Conservation (phyloP, 179 eudicot species). For the Drosera spatulata region DNA sequence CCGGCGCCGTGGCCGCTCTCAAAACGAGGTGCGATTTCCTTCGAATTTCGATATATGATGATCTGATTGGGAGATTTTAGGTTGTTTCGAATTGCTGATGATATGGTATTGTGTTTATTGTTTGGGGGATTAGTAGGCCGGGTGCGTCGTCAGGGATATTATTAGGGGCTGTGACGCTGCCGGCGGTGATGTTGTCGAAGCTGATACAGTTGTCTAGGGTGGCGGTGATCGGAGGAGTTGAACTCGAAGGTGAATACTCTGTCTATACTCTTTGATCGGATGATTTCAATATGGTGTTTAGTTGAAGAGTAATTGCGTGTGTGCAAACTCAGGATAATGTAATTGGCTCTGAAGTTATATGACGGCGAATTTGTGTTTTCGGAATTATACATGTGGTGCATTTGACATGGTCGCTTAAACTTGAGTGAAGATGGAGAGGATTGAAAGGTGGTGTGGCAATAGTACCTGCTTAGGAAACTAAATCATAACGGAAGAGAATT, state of each 20-base stretch:
- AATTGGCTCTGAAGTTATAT: no score
- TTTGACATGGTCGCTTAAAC: no score
- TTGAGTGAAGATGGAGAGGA: no score
- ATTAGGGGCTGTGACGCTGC: conserved; percentile 79
- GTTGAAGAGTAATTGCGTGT: not conserved
- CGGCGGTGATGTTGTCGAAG: conserved; percentile 61
- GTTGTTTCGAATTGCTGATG: not conserved
- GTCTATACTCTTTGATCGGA: not conserved
- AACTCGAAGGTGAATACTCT: conserved; percentile 31
- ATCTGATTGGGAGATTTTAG: not conserved
- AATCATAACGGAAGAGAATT: no score
- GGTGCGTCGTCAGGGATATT: conserved; percentile 88
- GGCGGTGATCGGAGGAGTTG: conserved; percentile 27
- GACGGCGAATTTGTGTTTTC: no score
- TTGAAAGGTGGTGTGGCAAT: no score
- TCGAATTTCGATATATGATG: not conserved
- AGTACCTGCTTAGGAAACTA: no score
- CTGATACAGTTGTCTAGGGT: conserved; percentile 66
- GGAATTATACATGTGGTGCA: no score
- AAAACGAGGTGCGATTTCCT: conserved; percentile 37
- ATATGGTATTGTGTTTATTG: not conserved
- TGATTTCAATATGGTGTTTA: not conserved
- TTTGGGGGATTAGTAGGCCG: conserved; percentile 27
- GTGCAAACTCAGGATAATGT: not conserved
- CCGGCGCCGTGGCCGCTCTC: conserved; percentile 20